Base-by-base conservation (phyloP, 345 rosid species). In the Gossypium stocksii region DNA sequence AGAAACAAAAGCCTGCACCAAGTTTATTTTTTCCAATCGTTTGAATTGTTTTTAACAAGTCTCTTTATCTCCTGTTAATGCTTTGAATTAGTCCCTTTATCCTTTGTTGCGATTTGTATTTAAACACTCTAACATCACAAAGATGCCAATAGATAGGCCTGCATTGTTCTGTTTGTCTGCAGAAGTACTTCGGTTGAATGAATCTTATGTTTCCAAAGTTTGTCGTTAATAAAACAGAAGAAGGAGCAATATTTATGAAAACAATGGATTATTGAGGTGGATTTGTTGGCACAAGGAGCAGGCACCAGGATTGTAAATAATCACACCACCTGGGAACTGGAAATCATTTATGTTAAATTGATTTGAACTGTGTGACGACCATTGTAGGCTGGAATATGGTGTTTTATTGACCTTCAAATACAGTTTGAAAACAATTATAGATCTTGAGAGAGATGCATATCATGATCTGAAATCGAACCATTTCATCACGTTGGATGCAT, bases 401-500 rank as follows among this genome's bases (percentile, higher is more conserved):
- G 97, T 90, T 77, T 81, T 86, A 2, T 73, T 85, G 84, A 93
- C 92, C 49, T 84, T 91, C 80, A 82, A 79, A 27, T 90, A 88
- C 79, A 76, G 89, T 81, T 79, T 76, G 58, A 76, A 82, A 74
- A 71, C 83, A 83, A 82, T 81, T 29, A 70, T 91, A 66, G 71
- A 48, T 66, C 83, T 90, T 41, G 89, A 83, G 68, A 90, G 84
- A 79, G 56, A 77, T 70, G 80, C 90, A 43, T 91, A 86, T 84
- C 88, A 90, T 74, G 75, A 84, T n/a, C 72, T 90, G 64, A 86
- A 93, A 81, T 70, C 76, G 54, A 74, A 84, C 58, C 7, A 34
- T 34, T 34, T 34, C 7, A 5, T 34, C 41, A 34, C 41, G 5
- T 34, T 34, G 41, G 41, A 34, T 34, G 41, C 41, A 34, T 4